These are phyloP conservation scores for Fraxinus pennsylvanica DNA, from an alignment of 257 asterid genomes.

Conservation along the genomic window DNA sequence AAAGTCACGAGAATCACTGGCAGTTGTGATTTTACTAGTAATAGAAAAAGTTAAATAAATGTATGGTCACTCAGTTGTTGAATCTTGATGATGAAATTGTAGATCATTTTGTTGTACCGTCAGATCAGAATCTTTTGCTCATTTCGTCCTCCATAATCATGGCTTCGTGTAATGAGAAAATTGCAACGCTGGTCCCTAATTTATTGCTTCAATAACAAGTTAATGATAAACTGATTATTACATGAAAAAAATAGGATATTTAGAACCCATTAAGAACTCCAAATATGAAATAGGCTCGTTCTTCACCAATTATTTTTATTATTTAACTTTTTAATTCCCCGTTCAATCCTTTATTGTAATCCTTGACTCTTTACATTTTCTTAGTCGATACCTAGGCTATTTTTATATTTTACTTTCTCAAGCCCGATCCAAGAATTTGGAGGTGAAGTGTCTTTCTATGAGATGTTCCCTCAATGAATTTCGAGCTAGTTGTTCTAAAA, in stretches of 20 bases:
- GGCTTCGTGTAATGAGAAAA: background rate
- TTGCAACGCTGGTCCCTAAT: background rate
- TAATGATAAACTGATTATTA: background rate
- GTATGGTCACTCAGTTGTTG: slow-evolving; percentile 9
- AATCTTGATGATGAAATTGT: slow-evolving; percentile 43
- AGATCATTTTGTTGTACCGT: slow-evolving; percentile 36
- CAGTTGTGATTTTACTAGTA: slow-evolving; percentile 32
- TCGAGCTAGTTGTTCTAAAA: background rate
- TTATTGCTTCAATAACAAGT: too few species aligned
- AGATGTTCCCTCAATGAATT: background rate
- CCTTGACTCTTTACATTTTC: background rate
- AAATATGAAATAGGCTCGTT: too few species aligned
- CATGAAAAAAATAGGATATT: background rate
- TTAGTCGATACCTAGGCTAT: background rate
- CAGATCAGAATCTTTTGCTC: slow-evolving; percentile 38
- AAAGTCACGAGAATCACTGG: slow-evolving; percentile 57
- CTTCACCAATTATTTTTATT: too few species aligned
- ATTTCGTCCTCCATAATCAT: slow-evolving; percentile 11
- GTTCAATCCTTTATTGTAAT: background rate
- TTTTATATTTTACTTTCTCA: background rate
- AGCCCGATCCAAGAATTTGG: background rate
- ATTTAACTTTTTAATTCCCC: background rate
- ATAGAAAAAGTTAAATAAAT: slow-evolving; percentile 32
- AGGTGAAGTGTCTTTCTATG: background rate
- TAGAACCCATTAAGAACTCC: background rate